These are phyloP conservation scores for Pleurotus eryngii DNA, from an alignment of 768 basidiomycete species.

Conservation along the genomic window DNA sequence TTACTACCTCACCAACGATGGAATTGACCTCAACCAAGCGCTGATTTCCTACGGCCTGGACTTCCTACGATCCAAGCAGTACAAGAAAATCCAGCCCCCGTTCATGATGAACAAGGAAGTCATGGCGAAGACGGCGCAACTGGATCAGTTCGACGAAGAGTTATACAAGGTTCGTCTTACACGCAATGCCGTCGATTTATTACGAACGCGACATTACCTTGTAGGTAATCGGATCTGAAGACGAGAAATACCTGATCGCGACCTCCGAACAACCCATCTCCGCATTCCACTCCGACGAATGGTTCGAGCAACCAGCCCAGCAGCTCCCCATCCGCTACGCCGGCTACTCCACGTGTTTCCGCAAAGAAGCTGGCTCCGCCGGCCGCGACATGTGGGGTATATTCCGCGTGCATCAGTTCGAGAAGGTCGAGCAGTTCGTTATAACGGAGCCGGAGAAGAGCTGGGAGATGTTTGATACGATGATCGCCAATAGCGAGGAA, in stretches of 20 bases:
- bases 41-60: slow-evolving; percentile 93
- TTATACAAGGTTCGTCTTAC: slow-evolving; percentile 75
- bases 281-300: slow-evolving; percentile 91
- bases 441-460: slow-evolving; percentile 93
- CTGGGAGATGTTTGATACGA: slow-evolving; percentile 89
- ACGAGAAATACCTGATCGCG: slow-evolving; percentile 98
- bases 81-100: slow-evolving; percentile 94
- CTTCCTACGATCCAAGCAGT: slow-evolving; percentile 77
- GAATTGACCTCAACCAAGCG: slow-evolving; percentile 96
- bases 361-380: slow-evolving; percentile 96
- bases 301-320: slow-evolving; percentile 90
- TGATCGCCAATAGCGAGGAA: slow-evolving; percentile 86
- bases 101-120: slow-evolving; percentile 98
- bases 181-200: too few relatives aligned
- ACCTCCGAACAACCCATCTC: slow-evolving; percentile 99
- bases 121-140: slow-evolving; percentile 97
- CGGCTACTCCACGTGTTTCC: slow-evolving; percentile 94
- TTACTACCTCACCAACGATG: slow-evolving; percentile 94
- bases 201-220: too few relatives aligned
- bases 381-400: slow-evolving; percentile 99
- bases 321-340: slow-evolving; percentile 93
- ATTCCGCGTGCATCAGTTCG: slow-evolving; percentile 99
- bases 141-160: slow-evolving; percentile 98
- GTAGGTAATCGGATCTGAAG: slow-evolving; percentile 82
- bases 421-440: slow-evolving; percentile 97